Conservation (phyloP, 2,329 filamentous ascomycete genomes). For the Aspergillus sp. region DNA sequence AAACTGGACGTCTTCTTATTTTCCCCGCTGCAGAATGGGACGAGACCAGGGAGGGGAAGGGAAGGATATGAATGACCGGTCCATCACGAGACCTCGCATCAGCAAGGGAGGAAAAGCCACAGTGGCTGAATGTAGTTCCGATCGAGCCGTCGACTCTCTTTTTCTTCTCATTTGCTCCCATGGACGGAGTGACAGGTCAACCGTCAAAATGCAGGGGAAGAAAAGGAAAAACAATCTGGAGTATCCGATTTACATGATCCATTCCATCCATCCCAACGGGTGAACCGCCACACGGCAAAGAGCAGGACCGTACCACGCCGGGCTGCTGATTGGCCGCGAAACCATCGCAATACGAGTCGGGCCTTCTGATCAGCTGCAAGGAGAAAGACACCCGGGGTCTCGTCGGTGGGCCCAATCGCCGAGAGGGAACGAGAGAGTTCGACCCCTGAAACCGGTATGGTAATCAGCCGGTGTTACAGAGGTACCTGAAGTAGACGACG, state of each 20-base stretch:
- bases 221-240: conserved; percentile 4
- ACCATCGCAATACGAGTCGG: background rate
- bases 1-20: too few relatives aligned
- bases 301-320: background rate
- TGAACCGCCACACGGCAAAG: background rate
- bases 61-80: background rate
- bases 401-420: conserved; percentile 7
- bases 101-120: conserved; percentile 6
- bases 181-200: conserved; percentile 8
- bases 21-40: too few relatives aligned
- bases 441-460: conserved; percentile 10
- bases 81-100: background rate
- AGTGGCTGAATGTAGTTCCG: background rate
- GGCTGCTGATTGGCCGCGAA: background rate
- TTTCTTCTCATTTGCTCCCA: background rate
- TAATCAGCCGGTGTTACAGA: background rate
- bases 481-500: background rate
- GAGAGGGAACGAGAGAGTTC: background rate
- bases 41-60: background rate
- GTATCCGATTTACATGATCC: background rate
- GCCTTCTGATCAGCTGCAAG: conserved; percentile 15
- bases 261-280: background rate
- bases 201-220: conserved; percentile 4
- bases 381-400: conserved; percentile 5
- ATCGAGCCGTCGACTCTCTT: background rate